Evolutionary conservation across 192 early-diverging fungal genomes (phyloP).

Genomic region (Coemansia sp.): DNA sequence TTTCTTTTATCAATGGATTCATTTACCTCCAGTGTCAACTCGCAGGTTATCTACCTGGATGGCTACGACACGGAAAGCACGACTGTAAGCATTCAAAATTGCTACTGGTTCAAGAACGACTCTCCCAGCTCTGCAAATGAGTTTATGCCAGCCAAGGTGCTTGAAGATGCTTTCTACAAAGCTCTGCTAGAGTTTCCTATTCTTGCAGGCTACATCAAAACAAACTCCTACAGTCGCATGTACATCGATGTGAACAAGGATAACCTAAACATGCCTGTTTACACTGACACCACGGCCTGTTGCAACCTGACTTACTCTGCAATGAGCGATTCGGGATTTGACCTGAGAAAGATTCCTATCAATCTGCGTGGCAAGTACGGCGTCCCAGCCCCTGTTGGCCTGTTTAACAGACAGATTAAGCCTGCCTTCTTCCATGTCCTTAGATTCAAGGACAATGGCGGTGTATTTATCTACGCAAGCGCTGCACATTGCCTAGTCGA

Average conservation of each 20-base stretch:
- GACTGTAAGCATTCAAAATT: too few species aligned
- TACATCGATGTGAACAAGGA: slow-evolving; percentile 8
- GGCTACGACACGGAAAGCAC: too few species aligned
- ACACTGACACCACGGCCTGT: slow-evolving; percentile 3
- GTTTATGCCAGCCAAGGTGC: slow-evolving; percentile 19
- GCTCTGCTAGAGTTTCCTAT: slow-evolving; percentile 22
- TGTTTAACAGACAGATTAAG: slow-evolving; percentile 1
- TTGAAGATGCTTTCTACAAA: slow-evolving; percentile 18
- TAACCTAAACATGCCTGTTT: slow-evolving; percentile 34
- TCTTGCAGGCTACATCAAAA: slow-evolving; percentile 10
- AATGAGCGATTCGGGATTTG: slow-evolving; percentile 4
- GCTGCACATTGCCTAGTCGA: slow-evolving; percentile 17
- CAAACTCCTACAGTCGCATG: background rate
- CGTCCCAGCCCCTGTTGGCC: background rate
- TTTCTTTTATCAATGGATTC: slow-evolving; percentile 5
- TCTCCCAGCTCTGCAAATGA: background rate
- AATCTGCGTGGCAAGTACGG: background rate
- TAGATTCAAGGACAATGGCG: slow-evolving; percentile 23
- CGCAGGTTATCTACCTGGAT: slow-evolving; percentile 12
- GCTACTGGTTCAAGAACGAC: slow-evolving; percentile 18
- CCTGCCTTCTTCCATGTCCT: slow-evolving; percentile 9
- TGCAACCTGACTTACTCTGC: slow-evolving; percentile 5
- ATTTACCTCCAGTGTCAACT: background rate
- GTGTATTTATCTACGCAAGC: slow-evolving; percentile 21
- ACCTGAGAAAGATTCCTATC: slow-evolving; percentile 2